These are phyloP conservation scores for Ligustrum vulgare DNA, from an alignment of 257 asterid species.

Conservation along the genomic window DNA sequence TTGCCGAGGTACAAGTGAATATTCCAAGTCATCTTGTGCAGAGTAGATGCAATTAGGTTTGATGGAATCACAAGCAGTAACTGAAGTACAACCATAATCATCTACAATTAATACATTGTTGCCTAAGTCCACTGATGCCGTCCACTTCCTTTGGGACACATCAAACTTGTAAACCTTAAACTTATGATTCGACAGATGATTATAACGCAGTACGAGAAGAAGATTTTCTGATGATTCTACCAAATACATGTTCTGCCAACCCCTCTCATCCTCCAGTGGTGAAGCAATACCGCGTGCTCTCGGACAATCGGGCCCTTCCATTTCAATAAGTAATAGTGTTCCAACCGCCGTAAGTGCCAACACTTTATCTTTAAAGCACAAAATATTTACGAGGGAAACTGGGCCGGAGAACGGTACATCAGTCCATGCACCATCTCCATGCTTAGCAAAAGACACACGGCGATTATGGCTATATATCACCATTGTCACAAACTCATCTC, in stretches of 20 bases:
- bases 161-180: constrained; percentile 17
- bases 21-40: neutral
- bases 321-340: constrained; percentile 21
- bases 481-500: constrained; percentile 13
- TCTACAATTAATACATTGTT: neutral
- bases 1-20: neutral
- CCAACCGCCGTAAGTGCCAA: constrained; percentile 25
- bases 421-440: constrained; percentile 27
- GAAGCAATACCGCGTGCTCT: neutral
- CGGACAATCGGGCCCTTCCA: constrained; percentile 6
- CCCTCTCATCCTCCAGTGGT: constrained; percentile 13
- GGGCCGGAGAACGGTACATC: constrained; percentile 11
- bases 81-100: constrained; percentile 7
- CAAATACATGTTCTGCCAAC: constrained; percentile 21
- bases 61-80: constrained; percentile 16
- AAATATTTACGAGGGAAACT: constrained; percentile 17
- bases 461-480: constrained; percentile 10
- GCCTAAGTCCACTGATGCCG: neutral
- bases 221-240: constrained; percentile 33
- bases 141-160: neutral
- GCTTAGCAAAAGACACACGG: constrained; percentile 28
- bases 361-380: constrained; percentile 27
- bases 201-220: constrained; percentile 18
- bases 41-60: constrained; percentile 11
- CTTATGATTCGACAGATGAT: neutral